Conservation (phyloP, 164 flowering plant species). For the Sextonia rubra region DNA sequence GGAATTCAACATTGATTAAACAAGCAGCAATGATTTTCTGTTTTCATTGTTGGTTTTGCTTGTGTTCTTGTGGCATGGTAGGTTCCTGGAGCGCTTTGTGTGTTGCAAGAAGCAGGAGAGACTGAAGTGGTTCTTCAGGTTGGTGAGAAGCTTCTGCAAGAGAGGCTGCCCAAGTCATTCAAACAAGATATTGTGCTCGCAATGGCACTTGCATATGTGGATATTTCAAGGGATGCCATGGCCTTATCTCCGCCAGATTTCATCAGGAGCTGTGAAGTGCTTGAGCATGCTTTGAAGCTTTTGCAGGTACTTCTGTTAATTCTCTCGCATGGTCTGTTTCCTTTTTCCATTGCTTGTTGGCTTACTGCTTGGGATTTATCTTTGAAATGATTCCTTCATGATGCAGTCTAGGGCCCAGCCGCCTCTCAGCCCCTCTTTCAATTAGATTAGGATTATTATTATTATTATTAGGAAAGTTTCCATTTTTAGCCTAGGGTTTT, state of each 20-base stretch:
- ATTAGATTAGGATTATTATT: too few species aligned
- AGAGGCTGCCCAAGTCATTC: conserved; percentile 74
- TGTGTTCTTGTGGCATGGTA: conserved; percentile 9
- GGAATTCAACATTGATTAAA: too few species aligned
- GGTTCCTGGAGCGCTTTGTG: conserved; percentile 91
- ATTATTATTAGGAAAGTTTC: too few species aligned
- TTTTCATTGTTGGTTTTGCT: neutral
- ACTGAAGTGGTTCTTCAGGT: conserved; percentile 55
- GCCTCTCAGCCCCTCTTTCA: too few species aligned
- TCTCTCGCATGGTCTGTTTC: neutral
- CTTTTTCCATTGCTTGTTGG: neutral
- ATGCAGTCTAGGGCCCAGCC: too few species aligned
- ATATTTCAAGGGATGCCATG: conserved; percentile 91
- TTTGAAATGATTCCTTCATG: neutral
- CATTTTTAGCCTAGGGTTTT: too few species aligned
- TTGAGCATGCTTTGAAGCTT: conserved; percentile 87
- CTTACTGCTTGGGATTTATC: neutral
- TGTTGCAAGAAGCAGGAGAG: conserved; percentile 89
- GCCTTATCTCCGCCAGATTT: conserved; percentile 77
- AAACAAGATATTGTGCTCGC: conserved; percentile 89
- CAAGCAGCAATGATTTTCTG: too few species aligned
- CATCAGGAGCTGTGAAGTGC: conserved; percentile 64
- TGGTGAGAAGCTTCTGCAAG: conserved; percentile 67
- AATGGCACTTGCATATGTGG: conserved; percentile 89
- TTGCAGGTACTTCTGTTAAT: conserved; percentile 53